A percentile compares a stretch with the other conserved stretches of the same genome.
These are phyloP conservation scores for Penstemon davidsonii DNA, from an alignment of 257 asterid genomes.

Conservation along the genomic window DNA sequence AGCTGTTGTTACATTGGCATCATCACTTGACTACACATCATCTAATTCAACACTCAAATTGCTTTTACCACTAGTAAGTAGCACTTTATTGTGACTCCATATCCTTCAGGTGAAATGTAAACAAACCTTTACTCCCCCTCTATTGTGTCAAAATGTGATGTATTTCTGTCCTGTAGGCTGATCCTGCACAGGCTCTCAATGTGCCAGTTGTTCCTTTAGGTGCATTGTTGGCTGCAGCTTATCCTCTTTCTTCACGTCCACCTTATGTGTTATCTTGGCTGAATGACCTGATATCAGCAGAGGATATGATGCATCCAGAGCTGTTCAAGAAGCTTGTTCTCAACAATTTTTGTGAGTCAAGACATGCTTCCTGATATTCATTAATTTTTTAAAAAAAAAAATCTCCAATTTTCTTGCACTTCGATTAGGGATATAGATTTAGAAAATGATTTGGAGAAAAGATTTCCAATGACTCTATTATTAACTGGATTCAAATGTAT, in stretches of 20 bases:
- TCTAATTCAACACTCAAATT: conserved; percentile 80
- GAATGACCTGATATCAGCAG: conserved; percentile 84
- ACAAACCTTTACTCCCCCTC: conserved; percentile 18
- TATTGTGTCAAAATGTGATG: conserved; percentile 1
- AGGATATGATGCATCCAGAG: conserved; percentile 98
- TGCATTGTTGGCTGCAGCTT: conserved; percentile 83
- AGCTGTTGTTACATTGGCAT: conserved; percentile 82
- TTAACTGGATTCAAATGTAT: too few species aligned
- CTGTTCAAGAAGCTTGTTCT: conserved; percentile 82
- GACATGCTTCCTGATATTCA: not conserved
- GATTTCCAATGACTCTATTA: too few species aligned
- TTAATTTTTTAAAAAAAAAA: too few species aligned
- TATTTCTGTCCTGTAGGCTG: conserved; percentile 63
- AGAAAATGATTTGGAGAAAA: too few species aligned
- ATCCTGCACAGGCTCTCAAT: conserved; percentile 92
- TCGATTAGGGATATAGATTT: too few species aligned
- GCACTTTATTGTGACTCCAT: conserved; percentile 18
- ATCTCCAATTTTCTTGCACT: too few species aligned
- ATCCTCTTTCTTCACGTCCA: conserved; percentile 89
- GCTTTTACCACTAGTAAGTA: conserved; percentile 85
- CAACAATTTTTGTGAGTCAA: conserved; percentile 83
- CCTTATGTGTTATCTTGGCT: conserved; percentile 89
- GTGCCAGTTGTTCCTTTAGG: conserved; percentile 98
- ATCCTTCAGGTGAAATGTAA: conserved; percentile 16
- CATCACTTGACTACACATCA: conserved; percentile 91